Base-by-base conservation (phyloP, 768 basidiomycete genomes). In the Ramaria rubella region DNA sequence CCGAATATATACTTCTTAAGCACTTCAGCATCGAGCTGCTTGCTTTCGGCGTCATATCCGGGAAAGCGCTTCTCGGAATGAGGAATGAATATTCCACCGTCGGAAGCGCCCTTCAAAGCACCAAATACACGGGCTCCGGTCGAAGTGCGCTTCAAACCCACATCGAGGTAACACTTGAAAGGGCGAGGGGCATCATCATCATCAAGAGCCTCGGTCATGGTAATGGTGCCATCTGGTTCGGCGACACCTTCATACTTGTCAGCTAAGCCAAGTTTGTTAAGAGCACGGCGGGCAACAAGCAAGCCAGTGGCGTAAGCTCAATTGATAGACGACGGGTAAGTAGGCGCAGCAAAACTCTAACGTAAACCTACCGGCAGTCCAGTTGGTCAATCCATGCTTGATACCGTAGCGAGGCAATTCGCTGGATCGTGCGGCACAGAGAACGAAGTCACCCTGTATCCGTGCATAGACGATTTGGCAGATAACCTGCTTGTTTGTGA, bases 101-200 rank as follows among this genome's bases (percentile, higher is more conserved):
- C 96, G 51, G 85, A 87, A 15, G 96, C 96, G 69, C 96, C 96
- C 79, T 99, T 98, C 82, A 98, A 82, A 58, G 95, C 96, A 73
- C 92, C 96, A 68, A 99, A 99, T 44, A 99, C 83, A 70, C 96
- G 93, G 61, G 90, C 86, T 67, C 96, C 96, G 49, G 96, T 98
- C 53, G 95, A 94, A 43, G 96, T 99, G 66, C 94, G 91, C 75
- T 86, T 93, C 67, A 99, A 81, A 74, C 96, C 96, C 71, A 96
- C 95, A 70, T 98, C 96, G 67, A 99, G 92, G 81, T 89, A 99
- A 68, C 82, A 84, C 76, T 97, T 99, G 85, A 99, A 99, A n/a
- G 96, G 96, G 57, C 94, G 83, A 46, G 95, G 94, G 49, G 90
- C 91, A 67, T 94, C 93, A 57, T 97, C 94, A 11, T 82, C 90